phyloP scores from a whole-genome alignment of 768 basidiomycete genomes.

The Gyrodon lividus region DNA sequence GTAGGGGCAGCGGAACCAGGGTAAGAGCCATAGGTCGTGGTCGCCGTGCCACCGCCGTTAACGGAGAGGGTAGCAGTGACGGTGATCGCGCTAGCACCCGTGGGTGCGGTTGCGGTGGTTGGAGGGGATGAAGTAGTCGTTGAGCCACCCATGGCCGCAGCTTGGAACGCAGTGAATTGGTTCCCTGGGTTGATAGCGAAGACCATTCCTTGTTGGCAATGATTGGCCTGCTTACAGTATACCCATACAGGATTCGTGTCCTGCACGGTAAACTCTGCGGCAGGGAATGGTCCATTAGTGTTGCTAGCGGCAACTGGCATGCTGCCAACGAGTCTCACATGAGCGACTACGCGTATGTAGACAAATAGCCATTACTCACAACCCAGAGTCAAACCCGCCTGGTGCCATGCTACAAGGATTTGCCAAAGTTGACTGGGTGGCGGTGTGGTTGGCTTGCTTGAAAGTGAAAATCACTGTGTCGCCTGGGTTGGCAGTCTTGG shows the following conservation, averaged over 20 bases:
- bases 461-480: conserved; percentile 52
- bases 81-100: conserved; percentile 33
- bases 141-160: conserved; percentile 43
- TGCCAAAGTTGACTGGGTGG: conserved; percentile 53
- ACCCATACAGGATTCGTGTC: conserved; percentile 54
- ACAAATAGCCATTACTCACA: conserved; percentile 39
- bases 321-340: conserved; percentile 34
- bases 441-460: conserved; percentile 58
- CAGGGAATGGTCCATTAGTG: conserved; percentile 43
- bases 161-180: conserved; percentile 54
- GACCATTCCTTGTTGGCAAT: conserved; percentile 64
- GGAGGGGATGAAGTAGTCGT: conserved; percentile 19
- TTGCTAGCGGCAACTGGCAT: conserved; percentile 44
- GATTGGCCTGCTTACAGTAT: conserved; percentile 54
- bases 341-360: background rate
- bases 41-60: conserved; percentile 21
- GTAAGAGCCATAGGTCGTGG: too few relatives aligned
- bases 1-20: conserved; percentile 33
- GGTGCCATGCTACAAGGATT: conserved; percentile 42
- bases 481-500: conserved; percentile 44
- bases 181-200: conserved; percentile 62
- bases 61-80: conserved; percentile 41
- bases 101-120: conserved; percentile 28
- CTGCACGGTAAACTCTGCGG: conserved; percentile 41
- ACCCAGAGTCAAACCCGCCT: conserved; percentile 57